Evolutionary conservation across 1,284 basidiomycete genomes (phyloP).

Genomic region (Sporisorium exsertum): DNA sequence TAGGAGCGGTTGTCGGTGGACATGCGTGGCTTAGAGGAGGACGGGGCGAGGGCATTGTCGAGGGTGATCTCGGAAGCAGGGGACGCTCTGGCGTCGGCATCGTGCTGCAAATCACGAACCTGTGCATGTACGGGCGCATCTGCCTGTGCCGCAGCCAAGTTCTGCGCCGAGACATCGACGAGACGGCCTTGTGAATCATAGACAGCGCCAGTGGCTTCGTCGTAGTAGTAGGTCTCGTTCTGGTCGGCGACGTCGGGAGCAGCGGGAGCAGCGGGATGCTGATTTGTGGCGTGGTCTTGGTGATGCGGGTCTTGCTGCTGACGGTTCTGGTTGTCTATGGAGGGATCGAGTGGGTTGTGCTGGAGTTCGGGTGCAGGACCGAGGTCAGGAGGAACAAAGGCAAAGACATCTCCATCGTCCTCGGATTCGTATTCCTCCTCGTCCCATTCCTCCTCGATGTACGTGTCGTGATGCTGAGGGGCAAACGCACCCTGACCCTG

Average conservation of each 20-base stretch:
- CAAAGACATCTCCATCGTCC: constrained; percentile 67
- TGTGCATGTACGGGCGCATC: constrained; percentile 9
- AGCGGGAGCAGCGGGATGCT: constrained; percentile 5
- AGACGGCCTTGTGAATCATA: constrained; percentile 60
- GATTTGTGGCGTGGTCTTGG: constrained; percentile 7
- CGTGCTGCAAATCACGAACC: constrained; percentile 10
- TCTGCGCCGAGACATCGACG: constrained; percentile 52
- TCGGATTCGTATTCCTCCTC: constrained; percentile 63
- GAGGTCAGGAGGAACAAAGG: constrained; percentile 61
- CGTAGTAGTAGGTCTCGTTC: constrained; percentile 62
- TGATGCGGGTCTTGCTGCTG: constrained; percentile 5
- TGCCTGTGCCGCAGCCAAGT: constrained; percentile 3
- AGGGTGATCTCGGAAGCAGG: constrained; percentile 29
- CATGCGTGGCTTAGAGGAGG: constrained; percentile 16
- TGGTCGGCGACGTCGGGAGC: constrained; percentile 11
- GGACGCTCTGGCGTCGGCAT: constrained; percentile 2
- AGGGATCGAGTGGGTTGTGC: constrained; percentile 49
- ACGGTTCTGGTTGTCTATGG: constrained; percentile 49
- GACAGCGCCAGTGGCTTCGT: constrained; percentile 62
- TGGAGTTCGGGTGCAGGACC: constrained; percentile 48
- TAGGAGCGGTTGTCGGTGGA: constrained; percentile 48
- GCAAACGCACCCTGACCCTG: constrained; percentile 27
- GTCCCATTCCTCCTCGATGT: constrained; percentile 51
- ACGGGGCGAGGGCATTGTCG: constrained; percentile 15
- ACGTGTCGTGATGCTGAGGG: constrained; percentile 13